Conservation (phyloP, 2,329 filamentous ascomycete species). For the Pyrenophora graminea region DNA sequence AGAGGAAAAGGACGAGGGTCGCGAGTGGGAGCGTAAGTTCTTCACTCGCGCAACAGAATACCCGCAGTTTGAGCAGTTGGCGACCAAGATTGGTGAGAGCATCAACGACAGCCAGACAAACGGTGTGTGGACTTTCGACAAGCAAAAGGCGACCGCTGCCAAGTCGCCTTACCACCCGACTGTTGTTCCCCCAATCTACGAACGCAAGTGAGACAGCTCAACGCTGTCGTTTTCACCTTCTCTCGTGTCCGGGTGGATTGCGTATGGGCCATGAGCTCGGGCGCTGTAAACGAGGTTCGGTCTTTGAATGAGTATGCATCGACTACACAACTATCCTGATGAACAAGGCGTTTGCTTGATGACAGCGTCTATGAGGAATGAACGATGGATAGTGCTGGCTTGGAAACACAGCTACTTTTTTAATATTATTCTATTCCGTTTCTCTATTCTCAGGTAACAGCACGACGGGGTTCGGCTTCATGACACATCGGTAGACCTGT, state of each 20-base stretch:
- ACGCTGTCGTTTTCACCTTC: neutral
- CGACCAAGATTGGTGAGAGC: conserved; percentile 50
- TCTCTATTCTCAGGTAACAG: too few relatives aligned
- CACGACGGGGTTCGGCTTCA: too few relatives aligned
- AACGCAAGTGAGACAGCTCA: conserved; percentile 14
- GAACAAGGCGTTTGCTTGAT: neutral
- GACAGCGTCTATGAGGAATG: neutral
- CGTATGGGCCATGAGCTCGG: neutral
- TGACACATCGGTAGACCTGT: too few relatives aligned
- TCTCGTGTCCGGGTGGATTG: neutral
- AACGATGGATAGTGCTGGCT: neutral
- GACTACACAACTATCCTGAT: neutral
- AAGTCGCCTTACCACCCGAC: conserved; percentile 37
- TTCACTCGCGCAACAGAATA: conserved; percentile 60
- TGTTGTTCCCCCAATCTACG: conserved; percentile 34
- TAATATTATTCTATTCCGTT: neutral
- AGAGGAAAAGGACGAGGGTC: conserved; percentile 73
- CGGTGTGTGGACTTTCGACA: conserved; percentile 72
- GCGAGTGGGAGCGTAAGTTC: conserved; percentile 81
- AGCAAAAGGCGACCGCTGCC: conserved; percentile 50
- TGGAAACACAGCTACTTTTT: neutral
- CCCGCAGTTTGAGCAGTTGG: conserved; percentile 55
- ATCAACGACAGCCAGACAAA: conserved; percentile 68
- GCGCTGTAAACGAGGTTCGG: neutral
- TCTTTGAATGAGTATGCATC: too few relatives aligned